Base-by-base conservation (phyloP, 179 eudicot genomes). In the Spinacia oleracea region DNA sequence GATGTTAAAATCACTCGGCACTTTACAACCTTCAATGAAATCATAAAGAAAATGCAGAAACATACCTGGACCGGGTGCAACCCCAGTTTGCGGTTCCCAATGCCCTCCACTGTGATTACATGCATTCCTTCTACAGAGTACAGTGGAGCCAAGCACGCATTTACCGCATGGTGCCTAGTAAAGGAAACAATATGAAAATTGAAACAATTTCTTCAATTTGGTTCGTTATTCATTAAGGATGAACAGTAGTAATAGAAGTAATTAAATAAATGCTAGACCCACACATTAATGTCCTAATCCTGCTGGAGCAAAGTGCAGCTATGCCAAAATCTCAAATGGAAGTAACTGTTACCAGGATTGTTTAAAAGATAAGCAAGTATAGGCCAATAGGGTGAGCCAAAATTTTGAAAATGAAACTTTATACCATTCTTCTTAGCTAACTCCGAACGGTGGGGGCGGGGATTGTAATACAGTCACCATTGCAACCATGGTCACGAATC, bases 51-150 rank as follows among this genome's bases (percentile, higher is more conserved):
- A 62, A 56, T 40, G 43, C 65, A 75, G 50, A 50, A 21, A 63
- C 48, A 77, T 85, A 96, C 99, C 99, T 96, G 99, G 84, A 96
- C 89, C 70, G 99, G 99, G 90, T 96, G 99, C 86, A 96, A 78
- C 35, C 98, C 98, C 42, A 72, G 56, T 85, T 84, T 91, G 31
- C 85, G 90, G 84, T 85, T 96, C 75, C 99, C 99, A 75, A 96
- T 80, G 73, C 99, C 99, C 85, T 96, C 99, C 74, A 94, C 94
- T 27, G 99, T 94, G 83, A 96, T 92, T 40, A 96, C 92, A 85
- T 96, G 99, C 98, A 92, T 92, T 83, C 99, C 99, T 87, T 96
- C 99, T 21, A 96, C 93, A 48, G 99, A 92, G 84, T 96, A 96
- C 50, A 96, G 80, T 63, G 99, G 99, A 81, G 99, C 91, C 86